A percentile compares a stretch with the other conserved stretches of the same genome.
Conservation (phyloP, 1,284 basidiomycete genomes). For the Stygiomarasmius scandens region DNA sequence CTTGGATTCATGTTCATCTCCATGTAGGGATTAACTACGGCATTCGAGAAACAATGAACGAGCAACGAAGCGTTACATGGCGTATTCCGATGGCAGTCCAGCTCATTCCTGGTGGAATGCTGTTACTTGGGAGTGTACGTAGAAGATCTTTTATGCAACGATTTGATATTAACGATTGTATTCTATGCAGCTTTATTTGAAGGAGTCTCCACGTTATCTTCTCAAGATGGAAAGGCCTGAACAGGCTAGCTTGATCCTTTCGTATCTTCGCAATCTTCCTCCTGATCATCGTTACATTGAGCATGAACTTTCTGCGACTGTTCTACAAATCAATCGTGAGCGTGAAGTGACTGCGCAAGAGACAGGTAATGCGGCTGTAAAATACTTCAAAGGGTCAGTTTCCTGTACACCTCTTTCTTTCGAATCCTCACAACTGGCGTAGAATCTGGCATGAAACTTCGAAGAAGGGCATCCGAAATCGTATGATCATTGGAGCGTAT, state of each 20-base stretch:
- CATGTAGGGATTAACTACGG: background rate
- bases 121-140: background rate
- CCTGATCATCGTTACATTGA: background rate
- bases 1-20: too few species aligned
- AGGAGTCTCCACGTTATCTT: background rate
- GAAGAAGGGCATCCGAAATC: background rate
- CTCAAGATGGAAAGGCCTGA: background rate
- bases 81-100: background rate
- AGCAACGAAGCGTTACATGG: background rate
- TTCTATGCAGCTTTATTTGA: background rate
- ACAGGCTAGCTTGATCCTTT: background rate
- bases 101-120: background rate
- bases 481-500: background rate
- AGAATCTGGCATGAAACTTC: background rate
- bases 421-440: too few species aligned
- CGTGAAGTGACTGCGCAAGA: background rate
- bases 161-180: too few species aligned
- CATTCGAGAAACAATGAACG: background rate
- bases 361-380: background rate
- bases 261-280: background rate
- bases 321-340: background rate
- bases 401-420: background rate
- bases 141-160: too few species aligned
- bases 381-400: background rate
- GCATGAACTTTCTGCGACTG: background rate